Evolutionary conservation across 768 basidiomycete genomes (phyloP).

Genomic region (Chiua virens): DNA sequence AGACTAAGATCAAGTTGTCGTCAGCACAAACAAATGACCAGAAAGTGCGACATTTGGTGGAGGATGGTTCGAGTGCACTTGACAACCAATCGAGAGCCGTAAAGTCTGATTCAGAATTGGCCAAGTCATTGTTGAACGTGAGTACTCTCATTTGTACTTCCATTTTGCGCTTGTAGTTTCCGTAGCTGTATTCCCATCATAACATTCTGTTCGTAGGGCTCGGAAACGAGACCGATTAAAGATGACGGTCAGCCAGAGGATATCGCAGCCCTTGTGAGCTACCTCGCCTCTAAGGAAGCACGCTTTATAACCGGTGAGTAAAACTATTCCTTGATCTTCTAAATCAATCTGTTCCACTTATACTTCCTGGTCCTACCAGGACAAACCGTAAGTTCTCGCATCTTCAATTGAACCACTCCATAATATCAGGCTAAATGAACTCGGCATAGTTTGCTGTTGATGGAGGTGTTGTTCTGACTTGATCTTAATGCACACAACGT

Average conservation of each 20-base stretch:
- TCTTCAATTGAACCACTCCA: no score
- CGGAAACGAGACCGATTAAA: slow-evolving; percentile 4
- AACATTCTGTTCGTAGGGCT: background rate
- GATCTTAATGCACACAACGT: background rate
- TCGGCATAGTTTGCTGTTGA: background rate
- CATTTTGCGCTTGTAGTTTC: no score
- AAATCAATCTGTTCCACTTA: background rate
- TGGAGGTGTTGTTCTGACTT: slow-evolving; percentile 12
- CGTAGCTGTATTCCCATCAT: no score
- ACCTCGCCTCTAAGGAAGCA: slow-evolving; percentile 37
- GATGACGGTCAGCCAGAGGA: slow-evolving; percentile 31
- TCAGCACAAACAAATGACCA: no score
- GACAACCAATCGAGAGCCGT: background rate
- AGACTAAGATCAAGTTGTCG: background rate
- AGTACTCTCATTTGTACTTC: background rate
- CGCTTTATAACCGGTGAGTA: slow-evolving; percentile 34
- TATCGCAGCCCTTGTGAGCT: slow-evolving; percentile 37
- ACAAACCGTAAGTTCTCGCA: slow-evolving; percentile 15
- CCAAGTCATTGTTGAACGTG: background rate
- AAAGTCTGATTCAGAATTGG: background rate
- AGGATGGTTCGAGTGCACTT: no score
- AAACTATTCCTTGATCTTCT: no score
- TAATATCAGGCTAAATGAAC: no score
- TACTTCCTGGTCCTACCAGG: background rate
- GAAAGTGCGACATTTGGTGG: no score